Conservation (phyloP, 2,329 filamentous ascomycete species). For the Dryadomyces quercivorus region DNA sequence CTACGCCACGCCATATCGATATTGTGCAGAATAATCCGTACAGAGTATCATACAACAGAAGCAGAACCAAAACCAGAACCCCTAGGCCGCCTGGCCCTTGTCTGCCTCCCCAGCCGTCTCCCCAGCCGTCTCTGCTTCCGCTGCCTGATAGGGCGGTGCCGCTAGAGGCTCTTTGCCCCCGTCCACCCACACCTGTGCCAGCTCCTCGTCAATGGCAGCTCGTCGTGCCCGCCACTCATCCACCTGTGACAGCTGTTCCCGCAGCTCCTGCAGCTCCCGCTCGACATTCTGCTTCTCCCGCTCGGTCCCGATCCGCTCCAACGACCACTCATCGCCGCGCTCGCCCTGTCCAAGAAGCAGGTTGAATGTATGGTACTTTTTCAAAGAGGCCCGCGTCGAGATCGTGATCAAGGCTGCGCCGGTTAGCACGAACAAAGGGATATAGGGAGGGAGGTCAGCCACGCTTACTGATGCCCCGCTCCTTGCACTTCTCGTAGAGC, state of each 20-base stretch:
- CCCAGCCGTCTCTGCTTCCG: constrained; percentile 4
- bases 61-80: too few relatives aligned
- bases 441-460: background rate
- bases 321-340: constrained; percentile 77
- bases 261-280: constrained; percentile 75
- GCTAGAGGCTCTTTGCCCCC: constrained; percentile 34
- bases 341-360: constrained; percentile 73
- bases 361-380: constrained; percentile 91
- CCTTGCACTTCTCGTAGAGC: constrained; percentile 86
- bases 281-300: constrained; percentile 89
- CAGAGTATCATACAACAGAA: too few relatives aligned
- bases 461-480: constrained; percentile 76
- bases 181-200: constrained; percentile 52
- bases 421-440: constrained; percentile 11
- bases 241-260: constrained; percentile 68
- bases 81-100: too few relatives aligned
- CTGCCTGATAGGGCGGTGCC: constrained; percentile 33
- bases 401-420: constrained; percentile 78
- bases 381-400: constrained; percentile 84
- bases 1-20: too few relatives aligned
- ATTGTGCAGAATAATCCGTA: too few relatives aligned
- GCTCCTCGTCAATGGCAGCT: constrained; percentile 70
- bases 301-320: constrained; percentile 87
- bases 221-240: constrained; percentile 71
- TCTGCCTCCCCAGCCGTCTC: background rate